These are phyloP conservation scores for Candida incommunis DNA, from an alignment of 805 yeast species.

Conservation along the genomic window DNA sequence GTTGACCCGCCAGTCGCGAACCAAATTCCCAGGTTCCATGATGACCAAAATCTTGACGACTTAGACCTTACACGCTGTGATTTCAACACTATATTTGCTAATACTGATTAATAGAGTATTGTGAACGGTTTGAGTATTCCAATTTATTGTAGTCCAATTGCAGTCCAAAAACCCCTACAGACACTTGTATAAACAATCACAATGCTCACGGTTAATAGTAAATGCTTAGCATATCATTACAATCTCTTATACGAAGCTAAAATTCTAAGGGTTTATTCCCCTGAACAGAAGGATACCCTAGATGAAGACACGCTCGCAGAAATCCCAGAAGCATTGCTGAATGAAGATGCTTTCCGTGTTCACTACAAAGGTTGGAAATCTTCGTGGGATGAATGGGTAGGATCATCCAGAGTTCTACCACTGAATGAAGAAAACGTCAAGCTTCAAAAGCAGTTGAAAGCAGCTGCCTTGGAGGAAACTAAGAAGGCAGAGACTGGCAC, in stretches of 20 bases:
- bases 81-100: no score
- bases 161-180: no score
- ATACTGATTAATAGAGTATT: no score
- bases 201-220: slow-evolving; percentile 8
- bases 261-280: slow-evolving; percentile 48
- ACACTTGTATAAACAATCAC: no score
- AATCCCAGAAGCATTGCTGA: slow-evolving; percentile 25
- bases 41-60: no score
- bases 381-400: slow-evolving; percentile 96
- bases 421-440: slow-evolving; percentile 53
- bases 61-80: no score
- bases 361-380: slow-evolving; percentile 95
- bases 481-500: slow-evolving; percentile 5
- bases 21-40: neutral
- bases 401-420: slow-evolving; percentile 49
- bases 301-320: slow-evolving; percentile 11
- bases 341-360: slow-evolving; percentile 40
- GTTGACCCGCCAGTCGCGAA: neutral
- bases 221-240: slow-evolving; percentile 76
- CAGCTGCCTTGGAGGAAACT: slow-evolving; percentile 27
- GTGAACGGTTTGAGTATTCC: no score
- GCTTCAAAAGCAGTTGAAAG: slow-evolving; percentile 45
- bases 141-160: no score
- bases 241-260: slow-evolving; percentile 84
- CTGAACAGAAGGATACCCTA: slow-evolving; percentile 25